Conservation (phyloP, 2,329 filamentous ascomycete genomes). For the Penicillium sp. region DNA sequence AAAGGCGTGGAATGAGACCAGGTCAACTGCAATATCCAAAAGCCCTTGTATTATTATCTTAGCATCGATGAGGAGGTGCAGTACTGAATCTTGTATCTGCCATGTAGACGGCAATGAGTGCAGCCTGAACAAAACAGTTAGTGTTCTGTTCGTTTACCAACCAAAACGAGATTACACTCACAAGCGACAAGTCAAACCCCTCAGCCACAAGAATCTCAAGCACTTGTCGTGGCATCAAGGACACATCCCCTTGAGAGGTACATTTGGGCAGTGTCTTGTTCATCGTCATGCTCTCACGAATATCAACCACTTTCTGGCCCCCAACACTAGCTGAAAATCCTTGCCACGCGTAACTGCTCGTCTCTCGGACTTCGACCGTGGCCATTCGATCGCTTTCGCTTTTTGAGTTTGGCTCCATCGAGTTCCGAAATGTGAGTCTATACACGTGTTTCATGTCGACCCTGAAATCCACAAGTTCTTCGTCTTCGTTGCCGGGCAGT, state of each 20-base stretch:
- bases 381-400: constrained; percentile 19
- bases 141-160: not conserved
- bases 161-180: not conserved
- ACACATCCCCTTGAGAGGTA: not conserved
- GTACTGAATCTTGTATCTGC: constrained; percentile 7
- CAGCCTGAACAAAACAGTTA: not conserved
- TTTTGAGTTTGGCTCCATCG: constrained; percentile 19
- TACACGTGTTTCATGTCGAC: constrained; percentile 4
- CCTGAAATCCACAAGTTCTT: constrained; percentile 16
- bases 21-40: not conserved
- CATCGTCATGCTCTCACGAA: constrained; percentile 16
- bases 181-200: constrained; percentile 15
- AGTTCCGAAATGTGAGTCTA: constrained; percentile 27
- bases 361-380: constrained; percentile 14
- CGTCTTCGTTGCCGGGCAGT: constrained; percentile 23
- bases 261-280: constrained; percentile 6
- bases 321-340: constrained; percentile 1
- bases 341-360: not conserved
- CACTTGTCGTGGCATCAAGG: constrained; percentile 4
- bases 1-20: not conserved
- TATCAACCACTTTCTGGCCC: constrained; percentile 14
- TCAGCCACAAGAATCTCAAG: constrained; percentile 16
- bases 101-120: constrained; percentile 5
- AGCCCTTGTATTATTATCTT: not conserved
- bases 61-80: not conserved